phyloP scores from a whole-genome alignment of 2,329 filamentous ascomycete genomes.

The Neopestalotiopsis clavispora region DNA sequence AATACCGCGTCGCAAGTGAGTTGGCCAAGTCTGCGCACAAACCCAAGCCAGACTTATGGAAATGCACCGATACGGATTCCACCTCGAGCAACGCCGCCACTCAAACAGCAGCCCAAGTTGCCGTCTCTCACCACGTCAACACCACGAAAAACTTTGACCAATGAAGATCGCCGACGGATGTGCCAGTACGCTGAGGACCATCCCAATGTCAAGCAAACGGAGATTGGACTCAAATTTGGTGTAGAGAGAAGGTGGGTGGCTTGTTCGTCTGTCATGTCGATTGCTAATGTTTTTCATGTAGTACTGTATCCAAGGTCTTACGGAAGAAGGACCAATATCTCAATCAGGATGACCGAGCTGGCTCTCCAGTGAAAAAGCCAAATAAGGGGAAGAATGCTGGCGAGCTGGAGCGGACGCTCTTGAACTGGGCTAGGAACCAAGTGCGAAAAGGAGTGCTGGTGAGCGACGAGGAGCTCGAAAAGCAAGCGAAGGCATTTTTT shows the following conservation, averaged over 20 bases:
- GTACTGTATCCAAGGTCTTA: conserved; percentile 98
- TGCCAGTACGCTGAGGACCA: conserved; percentile 92
- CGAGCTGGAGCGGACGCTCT: conserved; percentile 89
- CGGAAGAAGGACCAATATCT: conserved; percentile 95
- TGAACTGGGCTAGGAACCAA: conserved; percentile 85
- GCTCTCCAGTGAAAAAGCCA: conserved; percentile 78
- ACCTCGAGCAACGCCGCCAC: conserved; percentile 50
- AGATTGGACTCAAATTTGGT: conserved; percentile 94
- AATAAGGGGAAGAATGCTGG: conserved; percentile 72
- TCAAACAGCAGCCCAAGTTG: conserved; percentile 56
- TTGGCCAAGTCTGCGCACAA: conserved; percentile 85
- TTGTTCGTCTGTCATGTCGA: conserved; percentile 33
- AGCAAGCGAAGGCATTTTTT: conserved; percentile 82
- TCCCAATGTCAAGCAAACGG: conserved; percentile 89
- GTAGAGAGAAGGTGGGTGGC: conserved; percentile 88
- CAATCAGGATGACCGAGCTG: conserved; percentile 77
- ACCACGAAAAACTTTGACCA: conserved; percentile 85
- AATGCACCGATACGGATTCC: conserved; percentile 64
- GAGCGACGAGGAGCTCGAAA: conserved; percentile 80
- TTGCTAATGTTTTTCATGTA: conserved; percentile 43
- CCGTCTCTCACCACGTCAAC: conserved; percentile 62
- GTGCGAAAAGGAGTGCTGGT: conserved; percentile 76
- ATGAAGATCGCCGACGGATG: conserved; percentile 89
- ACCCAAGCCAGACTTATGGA: conserved; percentile 65
- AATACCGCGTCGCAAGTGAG: conserved; percentile 37